Base-by-base conservation (phyloP, 176 grass and related monocot genomes). In the Hyparrhenia diplandra region DNA sequence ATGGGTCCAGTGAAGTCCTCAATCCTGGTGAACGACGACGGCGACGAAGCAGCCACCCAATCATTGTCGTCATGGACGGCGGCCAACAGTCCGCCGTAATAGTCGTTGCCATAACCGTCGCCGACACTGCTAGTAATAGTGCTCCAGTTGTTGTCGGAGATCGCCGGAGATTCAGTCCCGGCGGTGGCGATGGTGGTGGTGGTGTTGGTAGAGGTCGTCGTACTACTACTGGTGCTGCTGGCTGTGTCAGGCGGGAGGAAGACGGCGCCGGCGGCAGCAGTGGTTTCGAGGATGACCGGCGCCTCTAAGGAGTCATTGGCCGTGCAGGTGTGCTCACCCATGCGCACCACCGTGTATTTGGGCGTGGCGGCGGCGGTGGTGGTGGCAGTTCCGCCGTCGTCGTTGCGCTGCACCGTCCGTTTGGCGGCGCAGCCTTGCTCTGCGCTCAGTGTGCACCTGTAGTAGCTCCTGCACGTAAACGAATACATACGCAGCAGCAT, bases 391-490 rank as follows among this genome's bases (percentile, higher is more conserved):
- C 0, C 14, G 17, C 23, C 47, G 17, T 0, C 49, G 49, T 52
- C 49, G 49, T 52, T 21, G 49, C 49, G 49, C 31, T 92, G 83
- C 57, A 92, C 86, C 8, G 69, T 89, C 25, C 77, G 73, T 17
- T 85, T 92, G 21, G 90, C 90, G 20, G 13, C 63, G 71, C 88
- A 90, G 13, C 79, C 35, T 47, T 90, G 88, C 2, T 83, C 73
- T 6, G 75, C 64, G 64, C 76, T 84, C 69, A 76, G 23, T 47
- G 69, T 89, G 87, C 90, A 92, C 46, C 86, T 68, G 79, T 79
- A 92, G 87, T 92, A 92, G 58, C 83, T 83, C 83, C 90, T 92
- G 83, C 17, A 51, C 42, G 13, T 45, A 45, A 3, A 42, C 40
- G 40, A 12, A 14, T 14, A 37, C 36, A 14, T 14, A 42, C 9